Evolutionary conservation across 805 yeast species (phyloP), one percentile per base, ranked within the genome.

Genomic region (Saccharomycopsis schoenii): DNA sequence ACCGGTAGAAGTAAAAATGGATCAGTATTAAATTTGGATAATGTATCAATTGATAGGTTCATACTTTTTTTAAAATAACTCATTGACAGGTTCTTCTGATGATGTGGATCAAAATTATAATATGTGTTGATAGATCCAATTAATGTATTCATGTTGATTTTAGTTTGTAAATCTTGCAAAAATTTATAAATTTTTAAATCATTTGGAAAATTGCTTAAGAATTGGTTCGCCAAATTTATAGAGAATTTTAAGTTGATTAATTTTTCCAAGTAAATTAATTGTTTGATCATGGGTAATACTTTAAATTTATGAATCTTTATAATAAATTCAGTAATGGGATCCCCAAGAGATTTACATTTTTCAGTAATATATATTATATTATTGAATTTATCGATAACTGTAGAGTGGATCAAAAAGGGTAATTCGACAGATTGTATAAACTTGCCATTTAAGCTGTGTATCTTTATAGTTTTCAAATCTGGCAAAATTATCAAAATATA

Each of bases 11-110:
- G 81, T 3, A 73, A 67, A 42, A 79, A 76, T 0, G 90, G 90
- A 0, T 86, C 80, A 0, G 89, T 88, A 67, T 84, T 72, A 59
- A 75, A 83, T 29, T 79, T 79, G 4, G 77, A 77, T 59, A 85
- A 83, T 17, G 77, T 42, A 58, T 69, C 66, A 70, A 82, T 71
- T 1, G 85, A 62, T 4, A 69, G 70, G 55, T 72, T 74, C 3
- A 73, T 65, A 4, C 68, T 68, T 3, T 66, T 62, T 1, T 68
- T 43, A 57, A 75, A 73, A 25, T 79, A 58, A 2, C 70, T 64
- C 4, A 70, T 64, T 0, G 58, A 43, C 12, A 41, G 15, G 15
- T 29, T 29, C 15, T 40, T 56, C 41, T 41, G 52, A 2, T 47
- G 34, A 14, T 47, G 52, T 10, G 15, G 24, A 47, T 47, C 15